Percentiles rank a stretch among this genome's conserved stretches.
These are phyloP conservation scores for Mucor ambiguus DNA, from an alignment of 371 early-diverging fungal species.

Conservation along the genomic window DNA sequence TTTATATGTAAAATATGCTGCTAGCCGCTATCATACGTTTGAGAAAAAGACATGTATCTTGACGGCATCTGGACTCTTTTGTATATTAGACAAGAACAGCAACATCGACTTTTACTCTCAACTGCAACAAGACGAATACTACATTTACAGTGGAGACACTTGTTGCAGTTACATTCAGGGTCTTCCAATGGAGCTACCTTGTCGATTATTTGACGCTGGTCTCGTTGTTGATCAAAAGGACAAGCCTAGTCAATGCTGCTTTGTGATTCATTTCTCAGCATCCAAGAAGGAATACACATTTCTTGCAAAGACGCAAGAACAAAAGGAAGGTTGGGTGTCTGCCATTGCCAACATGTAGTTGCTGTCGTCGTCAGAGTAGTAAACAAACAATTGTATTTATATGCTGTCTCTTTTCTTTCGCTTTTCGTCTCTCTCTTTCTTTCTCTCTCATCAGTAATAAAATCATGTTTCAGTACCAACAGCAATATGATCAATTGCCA, in stretches of 20 bases:
- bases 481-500: neutral
- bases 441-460: neutral
- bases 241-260: slow-evolving; percentile 5
- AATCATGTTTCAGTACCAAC: slow-evolving; percentile 9
- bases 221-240: neutral
- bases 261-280: neutral
- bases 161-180: slow-evolving; percentile 7
- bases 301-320: neutral
- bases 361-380: neutral
- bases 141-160: slow-evolving; percentile 13
- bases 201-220: neutral
- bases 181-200: neutral
- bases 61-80: slow-evolving; percentile 10
- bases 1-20: neutral
- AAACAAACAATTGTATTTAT: neutral
- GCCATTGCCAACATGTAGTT: neutral
- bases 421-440: neutral
- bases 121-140: neutral
- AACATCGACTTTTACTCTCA: neutral
- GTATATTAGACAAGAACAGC: neutral
- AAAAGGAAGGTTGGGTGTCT: slow-evolving; percentile 10
- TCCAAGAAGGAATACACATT: neutral
- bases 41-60: slow-evolving; percentile 6
- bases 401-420: neutral
- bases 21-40: neutral